These are phyloP conservation scores for Salix koriyanagi DNA, from an alignment of 345 rosid genomes.

Conservation along the genomic window DNA sequence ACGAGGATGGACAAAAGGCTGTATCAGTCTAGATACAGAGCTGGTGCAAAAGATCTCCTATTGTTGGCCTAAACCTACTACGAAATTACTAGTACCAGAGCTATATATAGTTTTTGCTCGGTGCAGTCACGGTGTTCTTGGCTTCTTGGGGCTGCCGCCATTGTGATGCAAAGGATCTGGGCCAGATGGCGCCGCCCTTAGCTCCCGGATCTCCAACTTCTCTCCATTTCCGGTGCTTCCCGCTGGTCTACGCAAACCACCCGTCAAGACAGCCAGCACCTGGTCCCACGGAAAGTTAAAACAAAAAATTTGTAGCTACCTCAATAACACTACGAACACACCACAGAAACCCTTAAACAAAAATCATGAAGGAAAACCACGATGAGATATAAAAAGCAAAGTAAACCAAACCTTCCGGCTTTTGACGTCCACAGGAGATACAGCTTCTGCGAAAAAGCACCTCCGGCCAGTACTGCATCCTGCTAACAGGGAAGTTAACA, in stretches of 20 bases:
- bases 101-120: not conserved
- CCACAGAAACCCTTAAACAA: not conserved
- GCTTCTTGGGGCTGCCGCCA: slow-evolving; percentile 58
- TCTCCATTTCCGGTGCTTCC: not conserved
- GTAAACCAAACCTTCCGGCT: slow-evolving; percentile 14
- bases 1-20: not conserved
- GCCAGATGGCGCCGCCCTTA: slow-evolving; percentile 72
- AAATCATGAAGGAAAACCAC: not conserved
- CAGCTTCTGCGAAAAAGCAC: not conserved
- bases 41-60: not conserved
- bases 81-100: not conserved
- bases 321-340: not conserved
- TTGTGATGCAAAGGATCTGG: slow-evolving; percentile 88
- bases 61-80: not conserved
- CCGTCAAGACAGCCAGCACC: not conserved
- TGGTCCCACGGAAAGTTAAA: not conserved
- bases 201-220: slow-evolving; percentile 25
- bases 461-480: slow-evolving; percentile 3
- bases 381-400: not conserved
- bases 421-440: not conserved
- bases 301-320: not conserved
- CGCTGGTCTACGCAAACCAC: not conserved
- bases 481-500: not conserved
- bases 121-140: slow-evolving; percentile 33
- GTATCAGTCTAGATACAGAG: not conserved